Base-by-base conservation (phyloP, 257 asterid genomes). In the Cinchona pubescens region DNA sequence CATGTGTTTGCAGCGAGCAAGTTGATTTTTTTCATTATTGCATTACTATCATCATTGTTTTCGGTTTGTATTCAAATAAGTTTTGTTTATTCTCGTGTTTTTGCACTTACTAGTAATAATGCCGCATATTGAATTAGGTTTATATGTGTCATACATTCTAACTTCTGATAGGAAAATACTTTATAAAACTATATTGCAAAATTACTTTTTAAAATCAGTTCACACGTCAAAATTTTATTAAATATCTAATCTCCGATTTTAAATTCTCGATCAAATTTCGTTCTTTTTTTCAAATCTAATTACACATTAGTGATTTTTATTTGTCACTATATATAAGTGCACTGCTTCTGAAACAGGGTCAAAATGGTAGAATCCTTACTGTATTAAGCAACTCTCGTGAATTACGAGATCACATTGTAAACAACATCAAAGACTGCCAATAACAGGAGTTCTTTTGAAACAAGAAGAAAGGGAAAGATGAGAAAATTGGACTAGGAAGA, bases 31-130 rank as follows among this genome's bases (percentile, higher is more conserved):
- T 72, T 25, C 40, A 43, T 73, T 68, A 58, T 77, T 51, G 29
- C 67, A 69, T 74, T 78, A 67, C 61, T 48, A 51, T 77, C 67
- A 23, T 32, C 64, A 71, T 25, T 43, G 30, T 78, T 83, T 64
- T 65, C 46, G 61, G 7, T 45, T 75, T 38, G 67, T 46, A 32
- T 35, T 42, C 18, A 37, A 67, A 42, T 53, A 43, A 34, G 3
- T 8, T 32, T 37, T 40, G 19, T 38, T 10, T 37, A 5, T 53
- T 59, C 27, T 59, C 0, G 13, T 14, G 59, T 32, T 8, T 16
- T 3, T 15, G 19, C n/a, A 7, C 13, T 25, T 1, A 11, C 29
- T 58, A 25, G 15, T 23, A 63, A 62, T 40, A 62, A 62, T 7
- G 1, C 18, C 11, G 9, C 45, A 32, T 34, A 6, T 16, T 62